phyloP scores from a whole-genome alignment of 2,329 filamentous ascomycete species.

The Hirsutella minnesotensis region DNA sequence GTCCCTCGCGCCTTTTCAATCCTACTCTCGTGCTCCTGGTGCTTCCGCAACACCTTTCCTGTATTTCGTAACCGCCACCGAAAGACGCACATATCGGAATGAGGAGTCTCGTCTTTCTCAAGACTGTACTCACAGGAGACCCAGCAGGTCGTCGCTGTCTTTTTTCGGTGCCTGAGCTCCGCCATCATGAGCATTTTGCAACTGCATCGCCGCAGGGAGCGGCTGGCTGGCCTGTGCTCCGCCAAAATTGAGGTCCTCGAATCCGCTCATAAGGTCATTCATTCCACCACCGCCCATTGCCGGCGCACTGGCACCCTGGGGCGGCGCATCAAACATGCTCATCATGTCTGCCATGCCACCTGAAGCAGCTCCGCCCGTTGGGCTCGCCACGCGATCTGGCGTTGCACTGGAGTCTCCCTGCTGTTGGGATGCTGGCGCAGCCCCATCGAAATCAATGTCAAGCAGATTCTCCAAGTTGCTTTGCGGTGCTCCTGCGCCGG shows the following conservation, averaged over 20 bases:
- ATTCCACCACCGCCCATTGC: conserved; percentile 45
- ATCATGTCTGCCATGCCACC: conserved; percentile 52
- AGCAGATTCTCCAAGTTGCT: conserved; percentile 88
- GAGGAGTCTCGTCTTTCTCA: neutral
- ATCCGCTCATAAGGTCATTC: conserved; percentile 84
- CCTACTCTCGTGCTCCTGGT: no score
- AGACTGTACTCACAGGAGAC: conserved; percentile 22
- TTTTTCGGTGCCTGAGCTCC: conserved; percentile 36
- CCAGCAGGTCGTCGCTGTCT: conserved; percentile 48
- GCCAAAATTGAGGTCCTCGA: conserved; percentile 68
- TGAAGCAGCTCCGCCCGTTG: conserved; percentile 29
- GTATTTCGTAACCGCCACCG: neutral
- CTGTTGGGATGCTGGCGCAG: conserved; percentile 78
- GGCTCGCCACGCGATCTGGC: conserved; percentile 57
- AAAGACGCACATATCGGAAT: no score
- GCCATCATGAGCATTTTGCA: conserved; percentile 25
- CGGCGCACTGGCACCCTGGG: conserved; percentile 23
- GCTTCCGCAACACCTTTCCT: no score
- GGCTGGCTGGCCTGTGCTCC: conserved; percentile 43
- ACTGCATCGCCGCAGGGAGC: conserved; percentile 50
- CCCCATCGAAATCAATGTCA: conserved; percentile 92
- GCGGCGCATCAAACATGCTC: conserved; percentile 58
- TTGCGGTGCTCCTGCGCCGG: conserved; percentile 40
- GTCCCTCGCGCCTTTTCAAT: no score
- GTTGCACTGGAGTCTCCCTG: conserved; percentile 43